A percentile compares a stretch with the other conserved stretches of the same genome.
Evolutionary conservation across 1,284 basidiomycete genomes (phyloP).

Genomic region (Mycosarcoma mackinlayi): DNA sequence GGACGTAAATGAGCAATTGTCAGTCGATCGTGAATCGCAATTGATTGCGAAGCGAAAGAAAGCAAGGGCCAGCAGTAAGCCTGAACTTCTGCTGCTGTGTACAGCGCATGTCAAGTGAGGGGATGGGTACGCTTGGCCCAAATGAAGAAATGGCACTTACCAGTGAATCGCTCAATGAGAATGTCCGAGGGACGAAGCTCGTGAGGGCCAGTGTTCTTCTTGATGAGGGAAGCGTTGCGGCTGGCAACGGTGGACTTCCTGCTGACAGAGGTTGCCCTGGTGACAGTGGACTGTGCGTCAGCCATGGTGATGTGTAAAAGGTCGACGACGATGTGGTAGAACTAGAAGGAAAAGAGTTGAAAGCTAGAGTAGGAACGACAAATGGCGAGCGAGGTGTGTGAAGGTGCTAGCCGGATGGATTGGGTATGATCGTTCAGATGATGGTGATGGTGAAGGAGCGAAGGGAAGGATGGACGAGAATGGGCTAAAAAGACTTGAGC

Average conservation of each 20-base stretch:
- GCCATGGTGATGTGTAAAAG: constrained; percentile 41
- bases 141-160: constrained; percentile 43
- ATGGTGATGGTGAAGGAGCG: constrained; percentile 26
- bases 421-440: constrained; percentile 24
- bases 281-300: constrained; percentile 66
- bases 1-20: too few species aligned
- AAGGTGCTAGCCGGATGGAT: constrained; percentile 13
- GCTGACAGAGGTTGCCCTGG: constrained; percentile 64
- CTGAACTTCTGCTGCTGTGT: too few species aligned
- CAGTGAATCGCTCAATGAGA: constrained; percentile 83
- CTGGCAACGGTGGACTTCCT: constrained; percentile 68
- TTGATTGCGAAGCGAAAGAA: too few species aligned
- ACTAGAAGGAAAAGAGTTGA: not conserved
- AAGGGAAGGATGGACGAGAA: not conserved
- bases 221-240: constrained; percentile 70
- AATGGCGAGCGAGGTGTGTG: constrained; percentile 4
- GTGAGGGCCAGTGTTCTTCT: constrained; percentile 72
- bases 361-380: constrained; percentile 3
- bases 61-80: too few species aligned
- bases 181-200: constrained; percentile 95
- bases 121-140: not conserved
- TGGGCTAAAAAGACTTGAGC: not conserved
- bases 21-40: not conserved
- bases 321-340: constrained; percentile 22
- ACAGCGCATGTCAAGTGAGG: not conserved